A percentile compares a stretch with the other conserved stretches of the same genome.
These are phyloP conservation scores for Ceriops decandra DNA, from an alignment of 345 rosid genomes.

Conservation along the genomic window DNA sequence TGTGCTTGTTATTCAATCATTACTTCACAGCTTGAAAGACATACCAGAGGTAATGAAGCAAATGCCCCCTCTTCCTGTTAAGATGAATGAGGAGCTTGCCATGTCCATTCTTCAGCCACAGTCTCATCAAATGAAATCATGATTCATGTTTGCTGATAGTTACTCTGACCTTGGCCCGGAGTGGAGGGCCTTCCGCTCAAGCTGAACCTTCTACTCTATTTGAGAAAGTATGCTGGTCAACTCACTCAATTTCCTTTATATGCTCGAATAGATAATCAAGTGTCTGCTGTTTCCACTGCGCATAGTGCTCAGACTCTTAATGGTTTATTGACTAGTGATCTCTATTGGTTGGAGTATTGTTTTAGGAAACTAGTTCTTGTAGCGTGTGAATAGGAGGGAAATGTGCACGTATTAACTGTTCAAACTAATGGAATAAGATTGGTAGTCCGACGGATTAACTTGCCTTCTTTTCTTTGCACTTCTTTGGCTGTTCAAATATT, in stretches of 20 bases:
- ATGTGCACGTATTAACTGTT: not conserved
- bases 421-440: no score
- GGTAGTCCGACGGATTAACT: no score
- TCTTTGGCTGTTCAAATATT: no score
- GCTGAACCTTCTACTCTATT: not conserved
- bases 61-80: slow-evolving; percentile 84
- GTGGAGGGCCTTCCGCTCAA: slow-evolving; percentile 1
- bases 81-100: slow-evolving; percentile 71
- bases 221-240: slow-evolving; percentile 7
- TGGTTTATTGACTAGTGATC: slow-evolving; percentile 7
- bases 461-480: no score
- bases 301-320: slow-evolving; percentile 7
- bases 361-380: not conserved
- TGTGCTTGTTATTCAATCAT: slow-evolving; percentile 15
- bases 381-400: slow-evolving; percentile 4
- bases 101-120: slow-evolving; percentile 52
- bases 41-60: slow-evolving; percentile 82
- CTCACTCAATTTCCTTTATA: slow-evolving; percentile 4
- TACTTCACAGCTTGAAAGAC: slow-evolving; percentile 66
- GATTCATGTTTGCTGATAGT: slow-evolving; percentile 24
- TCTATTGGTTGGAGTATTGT: not conserved
- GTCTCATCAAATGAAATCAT: slow-evolving; percentile 48
- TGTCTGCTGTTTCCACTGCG: slow-evolving; percentile 6
- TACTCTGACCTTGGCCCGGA: slow-evolving; percentile 22
- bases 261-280: slow-evolving; percentile 1